Conservation (phyloP, 371 early-diverging fungal species). For the Mortierella sp. region DNA sequence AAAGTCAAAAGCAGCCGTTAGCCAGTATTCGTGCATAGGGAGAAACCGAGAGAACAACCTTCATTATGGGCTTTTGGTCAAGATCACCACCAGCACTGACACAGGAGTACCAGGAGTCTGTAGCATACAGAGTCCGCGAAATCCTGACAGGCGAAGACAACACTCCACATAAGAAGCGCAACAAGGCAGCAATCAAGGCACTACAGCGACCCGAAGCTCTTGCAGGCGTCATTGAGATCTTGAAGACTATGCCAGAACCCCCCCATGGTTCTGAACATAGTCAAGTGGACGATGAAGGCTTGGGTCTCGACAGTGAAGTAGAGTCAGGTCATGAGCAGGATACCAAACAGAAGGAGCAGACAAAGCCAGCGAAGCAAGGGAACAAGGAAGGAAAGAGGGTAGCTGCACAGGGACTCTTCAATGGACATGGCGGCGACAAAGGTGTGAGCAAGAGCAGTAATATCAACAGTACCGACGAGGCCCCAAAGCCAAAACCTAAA, state of each 20-base stretch:
- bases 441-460: too few relatives aligned
- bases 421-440: background rate
- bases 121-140: conserved; percentile 44
- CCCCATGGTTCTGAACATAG: conserved; percentile 13
- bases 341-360: background rate
- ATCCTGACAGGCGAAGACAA: conserved; percentile 42
- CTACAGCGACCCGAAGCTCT: conserved; percentile 50
- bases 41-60: too few relatives aligned
- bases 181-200: conserved; percentile 43
- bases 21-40: too few relatives aligned
- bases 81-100: conserved; percentile 27
- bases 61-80: conserved; percentile 41
- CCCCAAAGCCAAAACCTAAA: conserved; percentile 3
- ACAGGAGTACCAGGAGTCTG: conserved; percentile 36
- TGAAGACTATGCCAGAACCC: conserved; percentile 49
- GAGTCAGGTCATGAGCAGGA: too few relatives aligned
- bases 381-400: background rate
- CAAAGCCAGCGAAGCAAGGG: background rate
- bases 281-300: conserved; percentile 31
- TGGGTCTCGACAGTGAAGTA: conserved; percentile 13
- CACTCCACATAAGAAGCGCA: conserved; percentile 10
- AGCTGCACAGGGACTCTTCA: conserved; percentile 3
- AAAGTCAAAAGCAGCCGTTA: too few relatives aligned
- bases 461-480: too few relatives aligned
- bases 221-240: conserved; percentile 47